Percentiles rank a stretch among this genome's conserved stretches.
Evolutionary conservation across 2,329 filamentous ascomycete genomes (phyloP).

Genomic region (Polytolypa hystricis): DNA sequence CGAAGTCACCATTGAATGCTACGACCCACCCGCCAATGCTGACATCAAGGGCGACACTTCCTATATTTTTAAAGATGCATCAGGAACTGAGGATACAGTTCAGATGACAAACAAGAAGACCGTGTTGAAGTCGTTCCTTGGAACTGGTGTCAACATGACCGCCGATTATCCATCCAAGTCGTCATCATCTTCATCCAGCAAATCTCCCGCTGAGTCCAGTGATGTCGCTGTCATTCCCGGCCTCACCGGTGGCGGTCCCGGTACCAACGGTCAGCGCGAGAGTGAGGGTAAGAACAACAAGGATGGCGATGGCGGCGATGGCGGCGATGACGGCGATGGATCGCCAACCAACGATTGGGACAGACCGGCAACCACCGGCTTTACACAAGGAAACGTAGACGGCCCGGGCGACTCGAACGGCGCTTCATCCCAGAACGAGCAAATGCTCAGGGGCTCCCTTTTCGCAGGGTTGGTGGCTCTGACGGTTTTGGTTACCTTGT

Average conservation of each 20-base stretch:
- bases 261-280: conserved; percentile 16
- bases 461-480: conserved; percentile 38
- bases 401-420: conserved; percentile 13
- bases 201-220: conserved; percentile 19
- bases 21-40: conserved; percentile 63
- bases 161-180: conserved; percentile 33
- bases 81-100: conserved; percentile 65
- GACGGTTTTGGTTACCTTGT: conserved; percentile 35
- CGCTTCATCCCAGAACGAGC: conserved; percentile 27
- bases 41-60: conserved; percentile 49
- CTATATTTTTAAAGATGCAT: conserved; percentile 61
- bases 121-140: conserved; percentile 65
- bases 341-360: conserved; percentile 7
- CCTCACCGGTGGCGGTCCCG: conserved; percentile 23
- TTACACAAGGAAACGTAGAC: conserved; percentile 24
- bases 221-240: conserved; percentile 23
- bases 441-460: conserved; percentile 33
- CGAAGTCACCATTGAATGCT: conserved; percentile 77
- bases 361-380: conserved; percentile 17
- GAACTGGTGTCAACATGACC: conserved; percentile 66
- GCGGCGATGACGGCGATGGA: conserved; percentile 10
- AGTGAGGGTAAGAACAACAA: too few relatives aligned
- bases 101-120: conserved; percentile 64
- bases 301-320: conserved; percentile 12
- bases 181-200: conserved; percentile 14